Evolutionary conservation across 2,329 filamentous ascomycete genomes (phyloP).

Genomic region (Scytalidium sp.): DNA sequence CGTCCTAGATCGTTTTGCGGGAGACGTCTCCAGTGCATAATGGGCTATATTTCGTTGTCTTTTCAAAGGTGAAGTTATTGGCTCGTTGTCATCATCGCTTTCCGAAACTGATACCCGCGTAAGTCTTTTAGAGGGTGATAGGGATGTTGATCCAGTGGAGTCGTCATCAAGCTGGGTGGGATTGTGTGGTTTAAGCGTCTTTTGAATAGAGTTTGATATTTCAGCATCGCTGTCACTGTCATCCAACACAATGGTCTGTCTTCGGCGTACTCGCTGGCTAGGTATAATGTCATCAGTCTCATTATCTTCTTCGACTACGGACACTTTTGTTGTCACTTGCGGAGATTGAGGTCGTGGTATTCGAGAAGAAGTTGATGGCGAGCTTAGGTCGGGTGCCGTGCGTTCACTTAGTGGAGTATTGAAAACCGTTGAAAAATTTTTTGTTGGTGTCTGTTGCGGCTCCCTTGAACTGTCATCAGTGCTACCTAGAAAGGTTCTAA

Average conservation of each 20-base stretch:
- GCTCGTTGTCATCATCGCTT: slow-evolving; percentile 8
- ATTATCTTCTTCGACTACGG: neutral
- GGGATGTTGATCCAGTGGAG: slow-evolving; percentile 12
- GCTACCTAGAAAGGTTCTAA: too few relatives aligned
- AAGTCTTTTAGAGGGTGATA: slow-evolving; percentile 15
- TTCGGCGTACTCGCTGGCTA: neutral
- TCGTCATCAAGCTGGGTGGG: slow-evolving; percentile 5
- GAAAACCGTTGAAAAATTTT: neutral
- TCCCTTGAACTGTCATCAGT: neutral
- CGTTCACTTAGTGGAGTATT: neutral
- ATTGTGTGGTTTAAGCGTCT: neutral
- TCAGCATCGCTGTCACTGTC: slow-evolving; percentile 9
- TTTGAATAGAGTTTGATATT: neutral
- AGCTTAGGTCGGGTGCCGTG: neutral
- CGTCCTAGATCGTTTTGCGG: slow-evolving; percentile 2
- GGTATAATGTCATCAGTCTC: neutral
- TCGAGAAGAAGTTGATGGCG: neutral
- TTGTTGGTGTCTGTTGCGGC: neutral
- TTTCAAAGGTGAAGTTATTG: slow-evolving; percentile 16
- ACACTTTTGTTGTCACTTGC: neutral
- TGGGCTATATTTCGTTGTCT: slow-evolving; percentile 2
- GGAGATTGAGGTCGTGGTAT: too few relatives aligned
- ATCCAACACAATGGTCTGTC: neutral
- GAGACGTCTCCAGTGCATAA: neutral
- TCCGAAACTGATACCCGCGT: neutral